Evolutionary conservation across 2,329 filamentous ascomycete species (phyloP).

Genomic region (Aciculosporium take): DNA sequence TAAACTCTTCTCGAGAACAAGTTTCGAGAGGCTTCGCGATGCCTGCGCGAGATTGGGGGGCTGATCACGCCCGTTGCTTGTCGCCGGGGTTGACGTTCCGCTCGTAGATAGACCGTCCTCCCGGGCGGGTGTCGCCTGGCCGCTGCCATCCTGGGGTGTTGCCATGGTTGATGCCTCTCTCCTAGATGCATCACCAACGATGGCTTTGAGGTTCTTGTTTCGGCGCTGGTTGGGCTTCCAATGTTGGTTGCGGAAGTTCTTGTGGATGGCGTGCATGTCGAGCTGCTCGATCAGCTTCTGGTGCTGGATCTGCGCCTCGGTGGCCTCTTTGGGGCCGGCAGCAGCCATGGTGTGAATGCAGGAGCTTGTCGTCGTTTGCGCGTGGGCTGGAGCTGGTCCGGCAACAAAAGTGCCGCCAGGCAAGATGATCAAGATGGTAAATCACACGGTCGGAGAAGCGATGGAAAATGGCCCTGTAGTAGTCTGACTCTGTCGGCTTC

Average conservation of each 20-base stretch:
- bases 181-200: slow-evolving; percentile 75
- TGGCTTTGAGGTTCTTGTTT: slow-evolving; percentile 98
- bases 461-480: neutral
- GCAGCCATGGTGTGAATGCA: slow-evolving; percentile 10
- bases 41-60: slow-evolving; percentile 75
- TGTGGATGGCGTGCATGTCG: slow-evolving; percentile 74
- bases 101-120: slow-evolving; percentile 42
- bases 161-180: slow-evolving; percentile 81
- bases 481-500: neutral
- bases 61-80: slow-evolving; percentile 24
- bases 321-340: slow-evolving; percentile 38
- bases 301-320: slow-evolving; percentile 65
- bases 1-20: slow-evolving; percentile 75
- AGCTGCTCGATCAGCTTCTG: slow-evolving; percentile 78
- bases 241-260: slow-evolving; percentile 75
- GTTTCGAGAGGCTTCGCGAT: slow-evolving; percentile 69
- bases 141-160: slow-evolving; percentile 62
- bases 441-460: neutral
- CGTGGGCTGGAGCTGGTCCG: neutral
- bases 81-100: slow-evolving; percentile 42
- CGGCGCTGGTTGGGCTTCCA: slow-evolving; percentile 91
- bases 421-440: neutral
- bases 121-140: slow-evolving; percentile 50
- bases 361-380: neutral
- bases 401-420: neutral